phyloP scores from a whole-genome alignment of 176 grass and related monocot genomes.

The Guadua angustifolia region DNA sequence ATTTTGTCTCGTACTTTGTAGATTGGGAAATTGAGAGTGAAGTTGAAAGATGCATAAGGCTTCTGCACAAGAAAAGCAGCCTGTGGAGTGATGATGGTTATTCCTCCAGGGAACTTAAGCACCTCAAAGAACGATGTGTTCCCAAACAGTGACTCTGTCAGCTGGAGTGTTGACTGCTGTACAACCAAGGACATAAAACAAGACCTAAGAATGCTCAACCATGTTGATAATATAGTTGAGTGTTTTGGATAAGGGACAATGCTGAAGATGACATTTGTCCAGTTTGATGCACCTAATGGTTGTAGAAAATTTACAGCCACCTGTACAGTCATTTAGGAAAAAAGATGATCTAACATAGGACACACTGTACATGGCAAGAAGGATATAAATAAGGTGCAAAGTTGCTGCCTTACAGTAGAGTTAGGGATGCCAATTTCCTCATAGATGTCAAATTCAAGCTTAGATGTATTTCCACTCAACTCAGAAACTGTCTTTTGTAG shows the following conservation, averaged over 20 bases:
- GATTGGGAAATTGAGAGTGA: constrained; percentile 83
- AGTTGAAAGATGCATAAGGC: constrained; percentile 79
- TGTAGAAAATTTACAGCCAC: constrained; percentile 71
- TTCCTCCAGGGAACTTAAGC: constrained; percentile 81
- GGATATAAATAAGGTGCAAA: constrained; percentile 10
- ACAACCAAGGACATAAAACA: constrained; percentile 77
- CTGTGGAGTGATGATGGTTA: constrained; percentile 90
- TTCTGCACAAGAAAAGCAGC: constrained; percentile 79
- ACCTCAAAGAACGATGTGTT: constrained; percentile 73
- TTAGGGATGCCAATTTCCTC: constrained; percentile 82
- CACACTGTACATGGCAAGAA: constrained; percentile 26
- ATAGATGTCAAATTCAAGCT: constrained; percentile 89
- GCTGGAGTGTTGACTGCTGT: constrained; percentile 69
- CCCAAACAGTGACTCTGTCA: constrained; percentile 74
- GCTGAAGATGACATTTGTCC: constrained; percentile 78
- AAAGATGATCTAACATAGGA: constrained; percentile 4
- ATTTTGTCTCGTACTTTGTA: constrained; percentile 66
- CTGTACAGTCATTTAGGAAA: constrained; percentile 44
- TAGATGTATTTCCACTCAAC: constrained; percentile 62
- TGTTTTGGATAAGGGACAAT: constrained; percentile 80
- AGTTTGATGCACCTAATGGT: constrained; percentile 54
- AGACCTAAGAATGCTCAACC: constrained; percentile 77
- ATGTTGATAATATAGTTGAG: constrained; percentile 65
- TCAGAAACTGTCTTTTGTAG: constrained; percentile 64
- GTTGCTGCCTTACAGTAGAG: constrained; percentile 63